These are phyloP conservation scores for Chrysoporthe deuterocubensis DNA, from an alignment of 2,329 filamentous ascomycete genomes.

Conservation along the genomic window DNA sequence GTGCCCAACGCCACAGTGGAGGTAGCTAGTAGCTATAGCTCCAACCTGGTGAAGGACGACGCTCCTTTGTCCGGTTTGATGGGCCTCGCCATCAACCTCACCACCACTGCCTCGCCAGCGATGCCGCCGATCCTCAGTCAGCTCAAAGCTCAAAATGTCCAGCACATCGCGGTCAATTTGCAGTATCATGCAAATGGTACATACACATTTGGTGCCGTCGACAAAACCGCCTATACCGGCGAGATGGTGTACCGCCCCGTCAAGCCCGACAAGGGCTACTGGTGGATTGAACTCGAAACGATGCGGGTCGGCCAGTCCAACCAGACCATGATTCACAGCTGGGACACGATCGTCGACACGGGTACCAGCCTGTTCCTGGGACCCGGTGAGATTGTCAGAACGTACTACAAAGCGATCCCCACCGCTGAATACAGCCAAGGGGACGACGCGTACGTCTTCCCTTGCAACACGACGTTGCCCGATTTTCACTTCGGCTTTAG, in stretches of 20 bases:
- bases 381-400: constrained; percentile 56
- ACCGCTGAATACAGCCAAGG: constrained; percentile 53
- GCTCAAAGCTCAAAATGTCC: constrained; percentile 43
- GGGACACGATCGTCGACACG: constrained; percentile 67
- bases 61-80: constrained; percentile 53
- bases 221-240: constrained; percentile 43
- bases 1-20: constrained; percentile 53
- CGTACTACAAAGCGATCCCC: constrained; percentile 63
- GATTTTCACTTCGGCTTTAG: constrained; percentile 56
- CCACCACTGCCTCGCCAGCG: constrained; percentile 48
- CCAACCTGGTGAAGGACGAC: constrained; percentile 46
- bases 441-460: constrained; percentile 56
- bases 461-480: constrained; percentile 55
- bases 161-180: constrained; percentile 56
- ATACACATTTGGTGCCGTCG: constrained; percentile 57
- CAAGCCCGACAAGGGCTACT: constrained; percentile 55
- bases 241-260: constrained; percentile 51
- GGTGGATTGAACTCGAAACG: constrained; percentile 42
- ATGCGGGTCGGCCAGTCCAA: constrained; percentile 40
- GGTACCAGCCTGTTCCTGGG: constrained; percentile 70
- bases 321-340: constrained; percentile 44
- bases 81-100: constrained; percentile 53
- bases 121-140: constrained; percentile 51
- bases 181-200: constrained; percentile 50
- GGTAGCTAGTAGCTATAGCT: constrained; percentile 49